A percentile compares a stretch with the other conserved stretches of the same genome.
These are phyloP conservation scores for Cryptosporidium viatorum DNA, from an alignment of 169 alveolate species.

Conservation along the genomic window DNA sequence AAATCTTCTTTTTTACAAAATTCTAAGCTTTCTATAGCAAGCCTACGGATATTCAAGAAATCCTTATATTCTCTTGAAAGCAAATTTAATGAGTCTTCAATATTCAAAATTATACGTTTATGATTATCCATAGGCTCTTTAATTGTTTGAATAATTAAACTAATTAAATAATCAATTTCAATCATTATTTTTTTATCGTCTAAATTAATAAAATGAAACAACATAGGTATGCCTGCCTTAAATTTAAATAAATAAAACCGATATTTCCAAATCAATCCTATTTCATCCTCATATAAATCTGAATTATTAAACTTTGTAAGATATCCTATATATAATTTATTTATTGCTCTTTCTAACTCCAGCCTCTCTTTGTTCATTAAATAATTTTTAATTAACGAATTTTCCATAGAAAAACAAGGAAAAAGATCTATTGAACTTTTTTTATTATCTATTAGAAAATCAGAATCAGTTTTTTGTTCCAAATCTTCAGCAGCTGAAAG, in stretches of 20 bases:
- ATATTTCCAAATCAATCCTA: constrained; percentile 45
- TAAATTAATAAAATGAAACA: constrained; percentile 18
- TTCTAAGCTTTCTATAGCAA: constrained; percentile 84
- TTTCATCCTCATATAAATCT: neutral
- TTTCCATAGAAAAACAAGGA: neutral
- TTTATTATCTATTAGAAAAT: neutral
- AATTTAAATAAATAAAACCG: neutral
- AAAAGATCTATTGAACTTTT: neutral
- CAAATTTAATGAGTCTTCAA: constrained; percentile 61
- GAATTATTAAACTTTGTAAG: neutral
- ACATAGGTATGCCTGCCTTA: constrained; percentile 47
- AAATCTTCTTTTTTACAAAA: constrained; percentile 65
- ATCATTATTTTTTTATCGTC: constrained; percentile 3
- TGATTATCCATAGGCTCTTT: neutral
- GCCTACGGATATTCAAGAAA: constrained; percentile 83
- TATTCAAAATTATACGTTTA: neutral
- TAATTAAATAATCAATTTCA: constrained; percentile 25
- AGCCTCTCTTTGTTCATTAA: neutral
- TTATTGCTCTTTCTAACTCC: neutral
- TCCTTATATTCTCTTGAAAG: constrained; percentile 76
- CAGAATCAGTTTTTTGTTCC: neutral
- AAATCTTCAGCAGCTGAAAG: neutral
- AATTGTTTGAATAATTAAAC: neutral
- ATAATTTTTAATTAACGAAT: neutral
- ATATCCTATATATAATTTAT: neutral